phyloP scores from a whole-genome alignment of 441 rosid species.

The Daphne laureola region DNA sequence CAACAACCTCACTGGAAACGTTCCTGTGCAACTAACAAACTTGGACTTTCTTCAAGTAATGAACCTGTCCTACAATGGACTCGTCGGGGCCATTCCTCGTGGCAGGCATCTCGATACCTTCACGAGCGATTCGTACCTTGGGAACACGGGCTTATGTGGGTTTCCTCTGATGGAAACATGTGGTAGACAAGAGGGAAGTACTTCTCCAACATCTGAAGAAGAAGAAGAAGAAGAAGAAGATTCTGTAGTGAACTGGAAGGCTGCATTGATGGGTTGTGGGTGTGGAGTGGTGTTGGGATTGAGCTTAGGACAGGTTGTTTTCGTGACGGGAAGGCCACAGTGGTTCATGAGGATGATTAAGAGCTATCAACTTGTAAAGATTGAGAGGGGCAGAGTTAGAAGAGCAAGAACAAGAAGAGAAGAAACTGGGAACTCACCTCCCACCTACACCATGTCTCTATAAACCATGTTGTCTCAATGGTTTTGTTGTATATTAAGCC shows the following conservation, averaged over 20 bases:
- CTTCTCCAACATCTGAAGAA: not conserved
- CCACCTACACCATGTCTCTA: too few relatives aligned
- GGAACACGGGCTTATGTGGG: not conserved
- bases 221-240: not conserved
- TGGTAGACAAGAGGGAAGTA: not conserved
- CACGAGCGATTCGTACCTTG: not conserved
- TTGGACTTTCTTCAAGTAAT: slow-evolving; percentile 18
- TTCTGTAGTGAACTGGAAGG: slow-evolving; percentile 4
- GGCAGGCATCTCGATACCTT: slow-evolving; percentile 12
- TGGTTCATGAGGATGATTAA: slow-evolving; percentile 1
- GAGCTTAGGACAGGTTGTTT: slow-evolving; percentile 1
- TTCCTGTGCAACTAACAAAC: slow-evolving; percentile 15
- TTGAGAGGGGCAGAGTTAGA: not conserved
- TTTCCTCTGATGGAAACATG: slow-evolving; percentile 3
- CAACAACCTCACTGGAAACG: slow-evolving; percentile 13
- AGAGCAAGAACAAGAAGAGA: not conserved
- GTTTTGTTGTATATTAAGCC: too few relatives aligned
- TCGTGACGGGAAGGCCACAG: slow-evolving; percentile 2
- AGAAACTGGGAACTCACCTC: too few relatives aligned
- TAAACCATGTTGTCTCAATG: too few relatives aligned
- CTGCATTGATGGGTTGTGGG: slow-evolving; percentile 7
- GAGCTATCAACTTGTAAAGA: not conserved
- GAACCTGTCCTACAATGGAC: slow-evolving; percentile 18
- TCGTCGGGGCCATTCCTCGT: slow-evolving; percentile 13
- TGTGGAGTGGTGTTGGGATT: slow-evolving; percentile 7